phyloP scores from a whole-genome alignment of 331 rosid species.

The Pyrus hybrid region DNA sequence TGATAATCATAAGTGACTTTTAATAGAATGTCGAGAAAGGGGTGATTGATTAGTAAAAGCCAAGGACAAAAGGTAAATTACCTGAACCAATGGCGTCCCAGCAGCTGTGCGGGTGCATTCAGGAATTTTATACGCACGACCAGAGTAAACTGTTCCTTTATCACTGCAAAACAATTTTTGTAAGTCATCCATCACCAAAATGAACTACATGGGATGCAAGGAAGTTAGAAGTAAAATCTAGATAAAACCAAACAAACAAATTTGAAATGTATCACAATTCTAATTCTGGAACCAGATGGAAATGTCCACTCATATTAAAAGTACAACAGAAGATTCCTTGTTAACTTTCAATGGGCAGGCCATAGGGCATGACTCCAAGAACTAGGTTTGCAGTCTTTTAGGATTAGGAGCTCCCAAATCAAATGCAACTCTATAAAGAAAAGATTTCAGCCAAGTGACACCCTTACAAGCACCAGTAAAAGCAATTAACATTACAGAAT shows the following conservation, averaged over 20 bases:
- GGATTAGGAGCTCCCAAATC: not conserved
- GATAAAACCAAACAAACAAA: not conserved
- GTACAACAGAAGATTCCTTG: not conserved
- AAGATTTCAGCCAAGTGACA: not conserved
- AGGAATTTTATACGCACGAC: slow-evolving; percentile 93
- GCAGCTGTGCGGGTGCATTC: slow-evolving; percentile 88
- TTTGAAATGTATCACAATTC: not conserved
- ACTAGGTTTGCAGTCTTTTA: not conserved
- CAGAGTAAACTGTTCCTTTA: slow-evolving; percentile 82
- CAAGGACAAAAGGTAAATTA: slow-evolving; percentile 13
- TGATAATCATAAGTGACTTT: not conserved
- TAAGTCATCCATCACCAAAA: slow-evolving; percentile 1
- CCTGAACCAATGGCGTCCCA: slow-evolving; percentile 89
- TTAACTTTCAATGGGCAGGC: not conserved
- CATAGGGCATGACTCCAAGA: not conserved
- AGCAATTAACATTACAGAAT: not conserved
- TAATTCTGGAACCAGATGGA: not conserved
- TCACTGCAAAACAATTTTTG: slow-evolving; percentile 44
- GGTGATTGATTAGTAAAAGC: not conserved
- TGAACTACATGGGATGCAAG: slow-evolving; percentile 9
- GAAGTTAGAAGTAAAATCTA: not conserved
- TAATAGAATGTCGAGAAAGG: not conserved
- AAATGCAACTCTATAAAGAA: not conserved
- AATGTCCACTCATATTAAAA: not conserved
- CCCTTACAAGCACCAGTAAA: not conserved